Conservation (phyloP, 768 basidiomycete genomes). For the Galerina sulciceps region DNA sequence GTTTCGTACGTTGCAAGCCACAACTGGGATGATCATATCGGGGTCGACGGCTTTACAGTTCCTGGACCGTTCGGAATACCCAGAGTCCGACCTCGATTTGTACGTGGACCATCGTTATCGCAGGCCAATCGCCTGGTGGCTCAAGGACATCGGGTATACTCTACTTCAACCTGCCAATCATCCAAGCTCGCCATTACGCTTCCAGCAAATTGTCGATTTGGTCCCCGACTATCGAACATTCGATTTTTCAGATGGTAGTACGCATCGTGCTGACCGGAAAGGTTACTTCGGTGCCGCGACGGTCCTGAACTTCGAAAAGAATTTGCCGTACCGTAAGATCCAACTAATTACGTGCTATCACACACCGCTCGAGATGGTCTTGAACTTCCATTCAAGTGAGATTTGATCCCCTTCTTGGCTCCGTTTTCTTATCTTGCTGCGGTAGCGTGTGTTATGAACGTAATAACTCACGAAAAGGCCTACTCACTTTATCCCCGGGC, state of each 20-base stretch:
- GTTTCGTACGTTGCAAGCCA: conserved; percentile 1
- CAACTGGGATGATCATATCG: conserved; percentile 11
- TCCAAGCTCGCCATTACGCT: neutral
- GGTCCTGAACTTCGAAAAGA: conserved; percentile 34
- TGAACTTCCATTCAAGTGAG: conserved; percentile 52
- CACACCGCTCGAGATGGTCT: conserved; percentile 37
- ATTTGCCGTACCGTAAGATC: conserved; percentile 25
- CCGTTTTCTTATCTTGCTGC: neutral
- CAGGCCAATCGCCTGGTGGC: conserved; percentile 35
- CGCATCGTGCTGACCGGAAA: neutral
- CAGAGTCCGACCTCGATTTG: conserved; percentile 19
- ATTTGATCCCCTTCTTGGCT: neutral
- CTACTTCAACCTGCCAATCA: conserved; percentile 13
- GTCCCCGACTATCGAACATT: neutral
- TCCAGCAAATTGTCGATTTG: neutral
- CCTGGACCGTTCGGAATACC: conserved; percentile 9
- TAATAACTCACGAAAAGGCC: conserved; percentile 43
- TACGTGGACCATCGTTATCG: conserved; percentile 32
- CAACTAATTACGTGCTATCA: conserved; percentile 41
- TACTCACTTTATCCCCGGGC: conserved; percentile 45
- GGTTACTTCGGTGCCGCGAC: conserved; percentile 24
- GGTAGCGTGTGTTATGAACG: conserved; percentile 47
- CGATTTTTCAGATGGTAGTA: neutral
- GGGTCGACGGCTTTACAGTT: conserved; percentile 14
- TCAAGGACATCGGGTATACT: conserved; percentile 24